These are phyloP conservation scores for Pseudogymnoascus sp. DNA, from an alignment of 2,329 filamentous ascomycete species.

Conservation along the genomic window DNA sequence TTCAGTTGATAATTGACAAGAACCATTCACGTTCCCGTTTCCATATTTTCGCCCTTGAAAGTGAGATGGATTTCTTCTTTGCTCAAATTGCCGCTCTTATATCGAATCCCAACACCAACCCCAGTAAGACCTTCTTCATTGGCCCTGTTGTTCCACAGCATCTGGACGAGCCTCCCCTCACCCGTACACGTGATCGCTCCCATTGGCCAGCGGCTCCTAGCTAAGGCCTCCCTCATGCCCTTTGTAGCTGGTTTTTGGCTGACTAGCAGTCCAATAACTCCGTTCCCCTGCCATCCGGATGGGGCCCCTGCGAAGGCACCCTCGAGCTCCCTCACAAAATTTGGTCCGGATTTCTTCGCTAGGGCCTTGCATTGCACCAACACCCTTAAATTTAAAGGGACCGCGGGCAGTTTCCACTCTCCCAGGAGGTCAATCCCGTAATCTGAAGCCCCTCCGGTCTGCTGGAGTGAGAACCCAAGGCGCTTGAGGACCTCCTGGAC, in stretches of 20 bases:
- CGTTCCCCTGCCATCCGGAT: constrained; percentile 56
- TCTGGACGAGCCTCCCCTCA: constrained; percentile 53
- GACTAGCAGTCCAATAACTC: constrained; percentile 63
- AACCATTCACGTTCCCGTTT: neutral
- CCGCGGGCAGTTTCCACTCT: constrained; percentile 52
- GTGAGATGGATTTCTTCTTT: constrained; percentile 41
- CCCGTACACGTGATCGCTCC: constrained; percentile 56
- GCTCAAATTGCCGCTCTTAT: constrained; percentile 25
- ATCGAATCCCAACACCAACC: constrained; percentile 41
- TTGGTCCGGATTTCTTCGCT: constrained; percentile 41
- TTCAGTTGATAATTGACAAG: neutral
- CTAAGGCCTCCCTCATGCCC: constrained; percentile 66
- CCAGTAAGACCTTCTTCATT: constrained; percentile 55
- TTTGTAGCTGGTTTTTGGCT: constrained; percentile 63
- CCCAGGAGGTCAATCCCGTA: constrained; percentile 68
- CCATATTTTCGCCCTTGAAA: constrained; percentile 36
- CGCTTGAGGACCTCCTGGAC: constrained; percentile 46
- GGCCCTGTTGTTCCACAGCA: constrained; percentile 64
- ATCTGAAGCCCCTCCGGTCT: constrained; percentile 59
- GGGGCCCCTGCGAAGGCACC: constrained; percentile 71
- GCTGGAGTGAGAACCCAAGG: constrained; percentile 56
- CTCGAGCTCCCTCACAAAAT: constrained; percentile 64
- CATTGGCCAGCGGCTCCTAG: constrained; percentile 60
- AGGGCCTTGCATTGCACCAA: constrained; percentile 64
- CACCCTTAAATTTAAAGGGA: constrained; percentile 32